phyloP scores from a whole-genome alignment of 805 yeast species.

The Metschnikowia rubicola region DNA sequence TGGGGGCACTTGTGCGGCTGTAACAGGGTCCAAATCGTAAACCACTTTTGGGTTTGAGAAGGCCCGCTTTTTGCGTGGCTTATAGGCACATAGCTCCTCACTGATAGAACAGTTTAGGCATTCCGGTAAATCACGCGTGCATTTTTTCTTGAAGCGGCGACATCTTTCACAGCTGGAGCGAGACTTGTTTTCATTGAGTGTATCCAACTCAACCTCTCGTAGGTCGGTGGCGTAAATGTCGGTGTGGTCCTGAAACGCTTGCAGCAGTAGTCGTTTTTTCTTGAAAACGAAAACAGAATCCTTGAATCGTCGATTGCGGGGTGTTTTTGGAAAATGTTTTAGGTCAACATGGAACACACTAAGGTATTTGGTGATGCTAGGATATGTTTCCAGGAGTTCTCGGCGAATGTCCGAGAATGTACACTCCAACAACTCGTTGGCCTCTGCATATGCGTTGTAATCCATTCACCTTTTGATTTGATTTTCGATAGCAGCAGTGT shows the following conservation, averaged over 20 bases:
- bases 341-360: constrained; percentile 20
- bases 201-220: constrained; percentile 19
- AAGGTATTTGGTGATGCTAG: constrained; percentile 19
- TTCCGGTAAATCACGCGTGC: constrained; percentile 31
- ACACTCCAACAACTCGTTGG: not conserved
- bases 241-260: constrained; percentile 10
- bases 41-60: not conserved
- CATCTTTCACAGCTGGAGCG: constrained; percentile 31
- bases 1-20: too few species aligned
- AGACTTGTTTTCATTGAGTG: constrained; percentile 20
- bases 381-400: constrained; percentile 3
- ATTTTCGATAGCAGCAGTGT: too few species aligned
- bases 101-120: constrained; percentile 28
- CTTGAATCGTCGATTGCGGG: constrained; percentile 6
- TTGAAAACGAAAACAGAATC: constrained; percentile 27
- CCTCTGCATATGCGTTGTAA: not conserved
- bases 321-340: not conserved
- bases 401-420: not conserved
- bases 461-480: not conserved
- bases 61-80: constrained; percentile 19
- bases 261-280: constrained; percentile 23
- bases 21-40: too few species aligned
- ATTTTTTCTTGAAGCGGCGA: constrained; percentile 29
- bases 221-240: constrained; percentile 24
- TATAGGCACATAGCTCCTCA: constrained; percentile 28